phyloP scores from a whole-genome alignment of 352 stramenopile genomes.

The Phytophthora citricola region DNA sequence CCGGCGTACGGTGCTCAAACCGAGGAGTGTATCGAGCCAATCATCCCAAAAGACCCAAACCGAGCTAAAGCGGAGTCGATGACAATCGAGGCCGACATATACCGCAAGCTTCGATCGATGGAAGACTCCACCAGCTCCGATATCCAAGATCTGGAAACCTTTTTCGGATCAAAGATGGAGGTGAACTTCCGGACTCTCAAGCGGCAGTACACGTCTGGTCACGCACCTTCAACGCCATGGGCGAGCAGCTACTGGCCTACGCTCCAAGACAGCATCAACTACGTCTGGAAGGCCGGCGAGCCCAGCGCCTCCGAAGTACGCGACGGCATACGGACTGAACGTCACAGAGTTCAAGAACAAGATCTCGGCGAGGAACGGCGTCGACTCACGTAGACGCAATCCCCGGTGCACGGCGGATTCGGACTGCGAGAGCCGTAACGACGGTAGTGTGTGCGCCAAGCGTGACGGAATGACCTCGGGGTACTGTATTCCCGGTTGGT shows the following conservation, averaged over 20 bases:
- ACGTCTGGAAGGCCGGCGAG: neutral
- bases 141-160: neutral
- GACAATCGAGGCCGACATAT: slow-evolving; percentile 4
- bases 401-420: neutral
- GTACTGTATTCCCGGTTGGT: slow-evolving; percentile 42
- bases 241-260: neutral
- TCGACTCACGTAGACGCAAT: neutral
- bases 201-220: neutral
- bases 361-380: neutral
- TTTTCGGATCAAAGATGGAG: neutral
- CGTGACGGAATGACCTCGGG: slow-evolving; percentile 14
- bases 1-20: slow-evolving; percentile 32
- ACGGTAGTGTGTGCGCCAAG: slow-evolving; percentile 5
- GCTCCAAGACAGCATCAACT: neutral
- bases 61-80: slow-evolving; percentile 1
- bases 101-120: slow-evolving; percentile 24
- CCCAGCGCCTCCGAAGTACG: neutral
- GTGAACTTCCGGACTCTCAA: neutral
- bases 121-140: slow-evolving; percentile 31
- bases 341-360: neutral
- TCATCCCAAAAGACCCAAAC: slow-evolving; percentile 32
- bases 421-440: neutral
- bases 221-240: neutral
- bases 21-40: slow-evolving; percentile 25
- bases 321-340: neutral